These are phyloP conservation scores for Cardamine chenopodiifolia DNA, from an alignment of 345 rosid species.

Conservation along the genomic window DNA sequence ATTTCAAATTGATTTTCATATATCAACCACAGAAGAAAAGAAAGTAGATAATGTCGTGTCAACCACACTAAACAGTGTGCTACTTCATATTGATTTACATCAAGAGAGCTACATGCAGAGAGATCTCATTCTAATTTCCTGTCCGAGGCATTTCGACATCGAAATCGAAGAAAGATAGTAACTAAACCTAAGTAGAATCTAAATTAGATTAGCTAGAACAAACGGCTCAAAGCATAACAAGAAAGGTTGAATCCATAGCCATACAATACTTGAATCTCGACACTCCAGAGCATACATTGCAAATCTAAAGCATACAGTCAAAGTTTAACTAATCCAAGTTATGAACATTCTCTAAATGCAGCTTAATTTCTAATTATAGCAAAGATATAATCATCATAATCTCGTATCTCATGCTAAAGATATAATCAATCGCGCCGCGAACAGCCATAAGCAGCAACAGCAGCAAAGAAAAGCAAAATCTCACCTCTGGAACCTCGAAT, in stretches of 20 bases:
- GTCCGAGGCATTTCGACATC: not conserved
- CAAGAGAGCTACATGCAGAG: not conserved
- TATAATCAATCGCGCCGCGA: not conserved
- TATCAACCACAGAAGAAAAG: too few species aligned
- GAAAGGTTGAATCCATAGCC: not conserved
- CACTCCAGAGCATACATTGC: not conserved
- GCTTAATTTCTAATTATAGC: not conserved
- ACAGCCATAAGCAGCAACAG: not conserved
- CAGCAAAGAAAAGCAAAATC: not conserved
- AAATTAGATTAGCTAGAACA: not conserved
- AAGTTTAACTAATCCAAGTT: slow-evolving; percentile 7
- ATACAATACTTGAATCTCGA: not conserved
- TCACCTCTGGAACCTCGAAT: slow-evolving; percentile 87
- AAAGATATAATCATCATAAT: not conserved
- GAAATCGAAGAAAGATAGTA: not conserved
- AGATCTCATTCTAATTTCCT: not conserved
- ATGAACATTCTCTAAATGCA: slow-evolving; percentile 8
- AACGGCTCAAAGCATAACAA: not conserved
- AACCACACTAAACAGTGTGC: too few species aligned
- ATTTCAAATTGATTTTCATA: too few species aligned
- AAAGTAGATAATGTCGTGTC: too few species aligned
- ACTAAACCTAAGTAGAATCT: not conserved
- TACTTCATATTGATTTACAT: too few species aligned
- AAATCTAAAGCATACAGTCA: slow-evolving; percentile 1
- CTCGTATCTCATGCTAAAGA: not conserved